A percentile compares a stretch with the other conserved stretches of the same genome.
These are phyloP conservation scores for Schwanniomyces vanrijiae DNA, from an alignment of 805 yeast species.

Conservation along the genomic window DNA sequence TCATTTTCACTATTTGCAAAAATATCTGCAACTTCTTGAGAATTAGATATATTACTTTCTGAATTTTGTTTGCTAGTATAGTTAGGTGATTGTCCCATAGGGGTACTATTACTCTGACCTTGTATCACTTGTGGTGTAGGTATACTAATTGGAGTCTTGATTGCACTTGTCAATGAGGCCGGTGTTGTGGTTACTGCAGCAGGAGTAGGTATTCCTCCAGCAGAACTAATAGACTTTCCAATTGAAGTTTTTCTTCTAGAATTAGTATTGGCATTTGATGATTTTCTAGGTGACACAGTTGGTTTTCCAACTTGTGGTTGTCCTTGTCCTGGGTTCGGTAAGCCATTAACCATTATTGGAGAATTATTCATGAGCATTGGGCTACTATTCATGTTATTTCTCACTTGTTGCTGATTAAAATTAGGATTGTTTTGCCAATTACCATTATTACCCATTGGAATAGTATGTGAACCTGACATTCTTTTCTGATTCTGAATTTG, in stretches of 20 bases:
- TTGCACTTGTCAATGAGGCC: conserved; percentile 35
- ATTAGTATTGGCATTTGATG: conserved; percentile 5
- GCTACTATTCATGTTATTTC: conserved; percentile 18
- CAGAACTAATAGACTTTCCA: conserved; percentile 22
- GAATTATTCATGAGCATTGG: conserved; percentile 24
- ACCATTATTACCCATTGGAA: conserved; percentile 5
- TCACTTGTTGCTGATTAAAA: conserved; percentile 4
- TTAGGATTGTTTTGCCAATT: conserved; percentile 12
- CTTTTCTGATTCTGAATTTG: conserved; percentile 4
- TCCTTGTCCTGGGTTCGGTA: conserved; percentile 10
- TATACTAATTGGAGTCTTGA: conserved; percentile 45
- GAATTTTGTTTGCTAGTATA: conserved; percentile 13
- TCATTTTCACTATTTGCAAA: conserved; percentile 32
- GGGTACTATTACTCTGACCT: conserved; percentile 40
- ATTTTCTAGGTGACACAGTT: conserved; percentile 8
- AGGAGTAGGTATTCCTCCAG: conserved; percentile 34
- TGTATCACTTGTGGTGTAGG: conserved; percentile 41
- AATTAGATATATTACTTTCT: conserved; percentile 2
- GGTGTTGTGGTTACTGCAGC: conserved; percentile 34
- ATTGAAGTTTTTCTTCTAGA: conserved; percentile 20
- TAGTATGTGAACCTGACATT: conserved; percentile 6
- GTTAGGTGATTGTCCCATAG: conserved; percentile 37
- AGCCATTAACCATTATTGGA: conserved; percentile 10
- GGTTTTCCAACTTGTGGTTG: conserved; percentile 8
- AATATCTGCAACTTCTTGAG: conserved; percentile 21